Evolutionary conservation across 495 filamentous ascomycete species (phyloP).

Genomic region (Neurospora sp.): DNA sequence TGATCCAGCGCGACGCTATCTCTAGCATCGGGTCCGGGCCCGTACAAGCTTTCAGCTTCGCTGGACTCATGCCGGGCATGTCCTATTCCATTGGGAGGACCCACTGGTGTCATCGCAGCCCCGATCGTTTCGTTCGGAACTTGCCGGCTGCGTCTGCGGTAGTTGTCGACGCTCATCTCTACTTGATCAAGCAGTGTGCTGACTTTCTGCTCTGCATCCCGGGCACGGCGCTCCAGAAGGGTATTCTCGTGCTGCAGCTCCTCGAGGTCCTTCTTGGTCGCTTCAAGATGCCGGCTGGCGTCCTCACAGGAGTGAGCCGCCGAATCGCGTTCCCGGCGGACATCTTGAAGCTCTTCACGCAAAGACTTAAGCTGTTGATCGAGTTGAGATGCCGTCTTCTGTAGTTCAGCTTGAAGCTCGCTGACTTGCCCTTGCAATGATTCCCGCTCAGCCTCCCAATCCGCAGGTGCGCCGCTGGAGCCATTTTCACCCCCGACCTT

Average conservation of each 20-base stretch:
- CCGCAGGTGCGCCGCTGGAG: conserved; percentile 30
- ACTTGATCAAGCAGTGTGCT: conserved; percentile 89
- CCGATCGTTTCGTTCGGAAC: conserved; percentile 18
- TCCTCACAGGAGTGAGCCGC: conserved; percentile 47
- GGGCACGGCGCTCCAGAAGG: conserved; percentile 66
- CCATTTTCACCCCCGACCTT: conserved; percentile 26
- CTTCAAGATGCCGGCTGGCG: conserved; percentile 46
- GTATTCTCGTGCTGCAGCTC: conserved; percentile 73
- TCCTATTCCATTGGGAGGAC: conserved; percentile 16
- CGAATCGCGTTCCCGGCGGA: conserved; percentile 58
- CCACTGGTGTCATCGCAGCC: not conserved
- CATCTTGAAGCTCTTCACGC: conserved; percentile 52
- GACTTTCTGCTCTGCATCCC: conserved; percentile 88
- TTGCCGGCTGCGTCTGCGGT: conserved; percentile 57
- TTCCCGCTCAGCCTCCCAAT: conserved; percentile 74
- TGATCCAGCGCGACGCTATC: conserved; percentile 83
- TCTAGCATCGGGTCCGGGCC: conserved; percentile 37
- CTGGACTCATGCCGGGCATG: conserved; percentile 54
- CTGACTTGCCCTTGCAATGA: conserved; percentile 63
- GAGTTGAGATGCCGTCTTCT: conserved; percentile 51
- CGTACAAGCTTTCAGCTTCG: conserved; percentile 38
- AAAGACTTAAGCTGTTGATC: conserved; percentile 61
- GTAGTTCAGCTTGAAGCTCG: conserved; percentile 57
- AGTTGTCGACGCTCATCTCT: conserved; percentile 85
- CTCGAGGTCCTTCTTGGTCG: conserved; percentile 60